phyloP scores from a whole-genome alignment of 176 grass and related monocot species.

The Paspalum vaginatum region DNA sequence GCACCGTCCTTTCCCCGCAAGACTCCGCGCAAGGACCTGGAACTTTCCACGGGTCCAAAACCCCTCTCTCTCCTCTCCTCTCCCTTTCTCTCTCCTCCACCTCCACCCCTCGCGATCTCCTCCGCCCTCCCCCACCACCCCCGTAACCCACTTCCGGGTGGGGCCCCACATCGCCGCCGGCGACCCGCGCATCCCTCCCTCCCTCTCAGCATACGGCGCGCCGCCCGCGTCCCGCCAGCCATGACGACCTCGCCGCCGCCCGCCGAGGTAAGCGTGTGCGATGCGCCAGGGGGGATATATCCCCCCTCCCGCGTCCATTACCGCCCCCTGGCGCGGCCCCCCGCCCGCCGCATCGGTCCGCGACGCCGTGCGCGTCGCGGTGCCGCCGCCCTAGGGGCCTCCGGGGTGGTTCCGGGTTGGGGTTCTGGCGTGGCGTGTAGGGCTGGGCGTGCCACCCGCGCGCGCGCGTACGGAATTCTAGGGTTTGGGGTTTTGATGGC shows the following conservation, averaged over 20 bases:
- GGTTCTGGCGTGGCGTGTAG: constrained; percentile 12
- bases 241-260: constrained; percentile 75
- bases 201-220: neutral
- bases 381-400: constrained; percentile 29
- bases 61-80: constrained; percentile 21
- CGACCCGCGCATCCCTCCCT: neutral
- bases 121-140: constrained; percentile 6
- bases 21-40: constrained; percentile 43
- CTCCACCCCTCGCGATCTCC: constrained; percentile 51
- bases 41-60: constrained; percentile 66
- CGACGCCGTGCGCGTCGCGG: neutral
- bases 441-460: neutral
- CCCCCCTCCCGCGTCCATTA: neutral
- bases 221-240: neutral
- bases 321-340: neutral
- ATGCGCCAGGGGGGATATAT: neutral
- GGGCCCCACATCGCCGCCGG: constrained; percentile 55
- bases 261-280: constrained; percentile 53
- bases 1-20: constrained; percentile 39
- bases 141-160: constrained; percentile 44
- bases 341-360: constrained; percentile 11
- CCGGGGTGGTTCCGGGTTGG: constrained; percentile 34
- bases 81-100: constrained; percentile 39
- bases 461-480: constrained; percentile 42
- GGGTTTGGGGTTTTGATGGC: constrained; percentile 69